Evolutionary conservation across 305 asterid species (phyloP).

Genomic region (Fraxinus xanthoxyloides): DNA sequence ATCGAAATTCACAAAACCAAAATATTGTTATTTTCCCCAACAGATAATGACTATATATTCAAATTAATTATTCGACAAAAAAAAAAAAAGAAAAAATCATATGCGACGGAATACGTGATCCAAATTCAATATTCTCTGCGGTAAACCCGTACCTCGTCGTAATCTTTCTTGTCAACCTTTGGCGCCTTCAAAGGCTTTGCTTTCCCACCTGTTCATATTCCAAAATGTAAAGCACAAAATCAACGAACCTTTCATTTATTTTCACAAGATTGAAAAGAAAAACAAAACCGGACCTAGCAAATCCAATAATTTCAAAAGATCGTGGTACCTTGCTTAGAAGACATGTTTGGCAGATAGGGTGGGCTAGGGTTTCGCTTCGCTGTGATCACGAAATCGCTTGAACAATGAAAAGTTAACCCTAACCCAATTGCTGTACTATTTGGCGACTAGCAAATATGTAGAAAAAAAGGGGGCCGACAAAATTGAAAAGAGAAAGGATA

Average conservation of each 20-base stretch:
- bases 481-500: background rate
- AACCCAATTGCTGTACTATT: slow-evolving; percentile 28
- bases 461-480: background rate
- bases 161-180: slow-evolving; percentile 74
- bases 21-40: background rate
- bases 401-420: slow-evolving; percentile 24
- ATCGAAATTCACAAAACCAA: background rate
- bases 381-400: slow-evolving; percentile 20
- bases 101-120: background rate
- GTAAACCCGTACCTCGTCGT: slow-evolving; percentile 58
- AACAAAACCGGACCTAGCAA: background rate
- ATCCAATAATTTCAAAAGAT: background rate
- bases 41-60: background rate
- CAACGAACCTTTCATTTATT: background rate
- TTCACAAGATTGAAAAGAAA: background rate
- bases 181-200: slow-evolving; percentile 98
- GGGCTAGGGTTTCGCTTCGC: slow-evolving; percentile 45
- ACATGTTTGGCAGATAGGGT: slow-evolving; percentile 46
- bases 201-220: slow-evolving; percentile 69
- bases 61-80: background rate
- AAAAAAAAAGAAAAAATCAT: too few species aligned
- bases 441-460: background rate
- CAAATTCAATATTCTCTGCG: background rate
- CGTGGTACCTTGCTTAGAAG: slow-evolving; percentile 67
- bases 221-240: background rate